Percentiles rank a stretch among this genome's conserved stretches.
phyloP scores from a whole-genome alignment of 139 green algal species.

The Chlorella sp. region DNA sequence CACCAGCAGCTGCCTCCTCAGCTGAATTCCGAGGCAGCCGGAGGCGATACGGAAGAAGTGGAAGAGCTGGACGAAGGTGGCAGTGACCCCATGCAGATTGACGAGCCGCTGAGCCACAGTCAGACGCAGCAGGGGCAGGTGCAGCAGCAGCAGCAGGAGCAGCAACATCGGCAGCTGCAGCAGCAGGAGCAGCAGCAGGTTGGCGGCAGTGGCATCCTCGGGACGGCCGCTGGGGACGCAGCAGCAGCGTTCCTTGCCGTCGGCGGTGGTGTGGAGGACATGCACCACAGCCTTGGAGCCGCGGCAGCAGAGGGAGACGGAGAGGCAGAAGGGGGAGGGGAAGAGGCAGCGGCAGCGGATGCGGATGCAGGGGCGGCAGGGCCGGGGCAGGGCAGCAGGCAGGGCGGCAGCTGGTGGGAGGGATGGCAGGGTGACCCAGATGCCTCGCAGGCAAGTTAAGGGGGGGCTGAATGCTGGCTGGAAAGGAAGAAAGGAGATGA shows the following conservation, averaged over 20 bases:
- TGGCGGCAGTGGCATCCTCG: too few relatives aligned
- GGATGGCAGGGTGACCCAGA: neutral
- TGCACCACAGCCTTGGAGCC: neutral
- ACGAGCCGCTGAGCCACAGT: neutral
- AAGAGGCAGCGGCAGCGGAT: neutral
- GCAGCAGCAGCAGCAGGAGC: neutral
- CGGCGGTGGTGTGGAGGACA: neutral
- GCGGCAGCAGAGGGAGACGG: neutral
- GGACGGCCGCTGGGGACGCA: too few relatives aligned
- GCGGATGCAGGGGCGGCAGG: neutral
- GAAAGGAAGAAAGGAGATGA: too few relatives aligned
- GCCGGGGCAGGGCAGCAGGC: neutral
- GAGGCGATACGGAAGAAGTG: neutral
- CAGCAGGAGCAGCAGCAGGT: neutral
- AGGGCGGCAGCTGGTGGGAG: conserved; percentile 11
- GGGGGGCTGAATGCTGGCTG: too few relatives aligned
- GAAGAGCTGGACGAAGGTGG: neutral
- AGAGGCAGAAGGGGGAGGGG: neutral
- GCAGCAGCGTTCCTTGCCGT: too few relatives aligned
- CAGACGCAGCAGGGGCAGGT: neutral
- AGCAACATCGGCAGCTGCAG: neutral
- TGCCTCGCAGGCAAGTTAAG: neutral
- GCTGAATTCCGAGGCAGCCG: neutral
- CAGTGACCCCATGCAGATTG: neutral
- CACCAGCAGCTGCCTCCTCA: neutral